phyloP scores from a whole-genome alignment of 2,329 filamentous ascomycete species.

The Cyphellophora attinorum region DNA sequence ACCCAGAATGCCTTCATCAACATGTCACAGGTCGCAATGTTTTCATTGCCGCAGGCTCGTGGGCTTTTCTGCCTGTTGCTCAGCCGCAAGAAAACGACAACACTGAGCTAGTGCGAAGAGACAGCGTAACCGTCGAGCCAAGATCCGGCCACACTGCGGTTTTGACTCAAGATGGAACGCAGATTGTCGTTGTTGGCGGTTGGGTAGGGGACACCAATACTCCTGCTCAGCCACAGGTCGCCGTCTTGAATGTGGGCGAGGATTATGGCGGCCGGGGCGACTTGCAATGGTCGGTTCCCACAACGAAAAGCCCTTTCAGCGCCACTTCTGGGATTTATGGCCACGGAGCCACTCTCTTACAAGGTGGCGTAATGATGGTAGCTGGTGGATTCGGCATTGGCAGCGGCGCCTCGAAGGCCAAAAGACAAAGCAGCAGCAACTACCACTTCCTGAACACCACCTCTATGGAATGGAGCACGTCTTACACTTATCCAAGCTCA shows the following conservation, averaged over 20 bases:
- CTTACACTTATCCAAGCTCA: conserved; percentile 42
- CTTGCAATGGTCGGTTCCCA: conserved; percentile 36
- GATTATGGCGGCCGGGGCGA: conserved; percentile 51
- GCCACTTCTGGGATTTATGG: conserved; percentile 46
- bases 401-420: conserved; percentile 23
- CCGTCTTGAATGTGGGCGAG: conserved; percentile 63
- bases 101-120: conserved; percentile 40
- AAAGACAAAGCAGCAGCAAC: conserved; percentile 28
- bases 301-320: conserved; percentile 29
- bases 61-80: conserved; percentile 69
- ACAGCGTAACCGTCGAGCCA: conserved; percentile 53
- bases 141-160: conserved; percentile 84
- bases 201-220: conserved; percentile 79
- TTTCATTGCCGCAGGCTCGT: conserved; percentile 78
- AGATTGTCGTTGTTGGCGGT: conserved; percentile 73
- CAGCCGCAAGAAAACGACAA: conserved; percentile 29
- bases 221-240: conserved; percentile 73
- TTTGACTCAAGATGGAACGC: conserved; percentile 65
- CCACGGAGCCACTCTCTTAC: conserved; percentile 52
- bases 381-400: conserved; percentile 48
- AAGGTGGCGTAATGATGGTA: conserved; percentile 53
- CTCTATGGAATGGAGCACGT: conserved; percentile 47
- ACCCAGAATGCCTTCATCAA: conserved; percentile 79
- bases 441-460: conserved; percentile 50
- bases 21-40: conserved; percentile 83